Evolutionary conservation across 352 stramenopile species (phyloP), one percentile per base, ranked within the genome.

Genomic region (Phytophthora rubi): DNA sequence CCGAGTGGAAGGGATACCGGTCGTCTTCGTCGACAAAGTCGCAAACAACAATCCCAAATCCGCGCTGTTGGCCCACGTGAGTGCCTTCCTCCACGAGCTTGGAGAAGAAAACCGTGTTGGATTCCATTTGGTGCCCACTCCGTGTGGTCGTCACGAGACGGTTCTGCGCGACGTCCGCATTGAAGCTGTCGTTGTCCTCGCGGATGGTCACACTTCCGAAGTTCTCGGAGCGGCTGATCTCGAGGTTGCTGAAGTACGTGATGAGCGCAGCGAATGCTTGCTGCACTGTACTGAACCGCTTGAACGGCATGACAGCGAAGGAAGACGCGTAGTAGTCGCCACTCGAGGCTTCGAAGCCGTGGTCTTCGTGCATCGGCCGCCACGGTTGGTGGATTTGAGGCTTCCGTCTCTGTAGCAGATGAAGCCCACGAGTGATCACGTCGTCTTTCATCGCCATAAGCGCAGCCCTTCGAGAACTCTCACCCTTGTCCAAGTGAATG

Each of bases 301-400:
- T 71, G 45, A 83, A 89, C 5, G 73, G 72, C 52, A 84, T 69
- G 28, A 73, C 72, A 42, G 71, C 81, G 30, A 73, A 77, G 8
- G 56, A 70, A 15, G 53, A 26, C 6, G 32, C 54, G 26, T 55
- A 59, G 35, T 68, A 62, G 53, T 86, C 79, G 15, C 79, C 74
- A 8, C 13, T 62, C 4, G 70, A 71, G 10, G 65, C 59, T 62
- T 79, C 73, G 21, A 71, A 70, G 7, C 44, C 59, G 6, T 69
- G 45, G 15, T 83, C 66, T 6, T 76, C 44, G 33, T 71, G 58
- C 30, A 63, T 52, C 4, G 62, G 32, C n/a, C 65, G 64, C 54
- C 70, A 70, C 5, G 75, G 52, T 33, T 88, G 75, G 35, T 61
- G 60, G 0, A 76, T 23, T 23, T 76, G 70, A 6, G 77, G 81